Base-by-base conservation (phyloP, 805 yeast genomes). In the Wickerhamomyces hampshirensis region DNA sequence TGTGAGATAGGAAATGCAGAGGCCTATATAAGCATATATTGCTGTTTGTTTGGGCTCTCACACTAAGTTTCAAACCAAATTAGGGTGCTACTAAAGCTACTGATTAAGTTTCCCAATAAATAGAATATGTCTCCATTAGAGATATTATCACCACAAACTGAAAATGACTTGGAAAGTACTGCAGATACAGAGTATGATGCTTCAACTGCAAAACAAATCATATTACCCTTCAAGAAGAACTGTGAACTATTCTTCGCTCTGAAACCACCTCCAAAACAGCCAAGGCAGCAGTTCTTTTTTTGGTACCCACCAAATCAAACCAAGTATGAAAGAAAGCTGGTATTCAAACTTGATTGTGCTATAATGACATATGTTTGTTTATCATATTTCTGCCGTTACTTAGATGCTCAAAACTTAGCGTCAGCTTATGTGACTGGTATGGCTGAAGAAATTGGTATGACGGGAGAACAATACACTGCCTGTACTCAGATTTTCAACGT, bases 391-490 rank as follows among this genome's bases (percentile, higher is more conserved):
- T 39, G 41, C 24, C 37, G 47, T 26, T 47, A 42, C 19, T 26
- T 47, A 17, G 51, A 47, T 29, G 33, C 39, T 16, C 23, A 44
- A 13, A 44, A 47, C 26, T 30, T 47, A 17, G 31, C 70, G 37
- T 74, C 76, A 47, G 84, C 84, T 1, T 78, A 76, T 44, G 73
- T 73, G 23, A 65, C 75, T 16, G 79, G 81, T 8, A 65, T 80
- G 71, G 57, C 67, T 42, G 75, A 69, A 47, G 74, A 62, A 23
- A 59, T 76, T 30, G 60, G 63, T 4, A 66, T 80, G 65, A 48
- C 62, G 30, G 78, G 80, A n/a, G 74, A 73, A 47, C 38, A 45
- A 18, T 46, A 39, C 18, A 28, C 30, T 18, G 35, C 32, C 27
- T 64, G 76, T 7, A 29, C 39, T 8, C 35, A 31, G 17, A 11